Conservation (phyloP, 169 alveolate species). For the Cryptosporidium muris region DNA sequence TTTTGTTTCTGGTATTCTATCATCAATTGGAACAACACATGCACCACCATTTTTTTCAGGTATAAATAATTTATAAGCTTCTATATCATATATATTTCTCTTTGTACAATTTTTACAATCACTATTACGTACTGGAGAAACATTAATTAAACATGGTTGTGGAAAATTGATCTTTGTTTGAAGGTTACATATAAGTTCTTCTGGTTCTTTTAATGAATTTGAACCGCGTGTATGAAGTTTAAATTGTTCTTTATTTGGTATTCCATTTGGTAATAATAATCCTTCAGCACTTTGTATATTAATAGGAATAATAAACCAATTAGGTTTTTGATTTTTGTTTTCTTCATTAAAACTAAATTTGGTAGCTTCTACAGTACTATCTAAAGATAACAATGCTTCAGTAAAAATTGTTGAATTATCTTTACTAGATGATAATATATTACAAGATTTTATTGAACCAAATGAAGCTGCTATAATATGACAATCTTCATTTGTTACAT, state of each 20-base stretch:
- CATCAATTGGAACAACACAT: slow-evolving; percentile 32
- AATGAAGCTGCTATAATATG: slow-evolving; percentile 69
- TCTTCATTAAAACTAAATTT: slow-evolving; percentile 36
- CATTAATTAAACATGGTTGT: slow-evolving; percentile 42
- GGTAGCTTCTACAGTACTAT: slow-evolving; percentile 67
- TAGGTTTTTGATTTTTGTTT: slow-evolving; percentile 43
- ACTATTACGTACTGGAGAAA: slow-evolving; percentile 20
- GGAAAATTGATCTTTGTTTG: slow-evolving; percentile 46
- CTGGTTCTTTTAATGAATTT: slow-evolving; percentile 66
- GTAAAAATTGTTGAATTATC: neutral
- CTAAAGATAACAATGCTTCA: slow-evolving; percentile 43
- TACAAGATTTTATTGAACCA: slow-evolving; percentile 62
- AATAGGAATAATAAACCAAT: slow-evolving; percentile 63
- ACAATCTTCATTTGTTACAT: slow-evolving; percentile 9
- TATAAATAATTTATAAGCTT: slow-evolving; percentile 53
- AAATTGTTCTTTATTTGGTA: slow-evolving; percentile 50
- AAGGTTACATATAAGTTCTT: slow-evolving; percentile 56
- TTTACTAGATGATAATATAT: neutral
- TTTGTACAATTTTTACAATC: slow-evolving; percentile 55
- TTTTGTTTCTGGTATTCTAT: slow-evolving; percentile 25
- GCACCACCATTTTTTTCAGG: slow-evolving; percentile 65
- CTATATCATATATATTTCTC: slow-evolving; percentile 28
- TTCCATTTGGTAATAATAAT: slow-evolving; percentile 48
- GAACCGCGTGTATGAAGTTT: slow-evolving; percentile 61
- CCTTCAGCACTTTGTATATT: slow-evolving; percentile 64